phyloP scores from a whole-genome alignment of 2,329 filamentous ascomycete species.

The Mycosphaerella sp. region DNA sequence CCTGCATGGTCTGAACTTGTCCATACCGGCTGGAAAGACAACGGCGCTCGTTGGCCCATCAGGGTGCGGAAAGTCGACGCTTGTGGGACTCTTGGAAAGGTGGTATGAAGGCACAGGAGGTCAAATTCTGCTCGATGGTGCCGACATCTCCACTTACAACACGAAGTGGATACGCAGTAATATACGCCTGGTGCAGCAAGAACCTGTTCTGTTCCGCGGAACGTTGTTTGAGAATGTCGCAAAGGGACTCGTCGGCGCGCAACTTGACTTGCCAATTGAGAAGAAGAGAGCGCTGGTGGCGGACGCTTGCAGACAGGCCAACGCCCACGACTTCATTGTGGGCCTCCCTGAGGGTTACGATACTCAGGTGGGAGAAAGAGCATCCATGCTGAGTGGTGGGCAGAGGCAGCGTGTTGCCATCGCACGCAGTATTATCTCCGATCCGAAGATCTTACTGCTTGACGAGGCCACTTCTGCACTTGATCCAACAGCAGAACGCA shows the following conservation, averaged over 20 bases:
- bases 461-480: slow-evolving; percentile 37
- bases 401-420: slow-evolving; percentile 35
- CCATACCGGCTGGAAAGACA: slow-evolving; percentile 38
- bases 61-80: slow-evolving; percentile 37
- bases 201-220: slow-evolving; percentile 33
- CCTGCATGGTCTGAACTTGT: slow-evolving; percentile 32
- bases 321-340: slow-evolving; percentile 36
- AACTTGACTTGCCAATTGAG: slow-evolving; percentile 34
- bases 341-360: slow-evolving; percentile 33
- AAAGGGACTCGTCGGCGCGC: slow-evolving; percentile 31
- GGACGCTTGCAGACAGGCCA: slow-evolving; percentile 31
- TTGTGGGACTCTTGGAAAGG: slow-evolving; percentile 33
- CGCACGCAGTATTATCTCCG: slow-evolving; percentile 33
- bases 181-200: slow-evolving; percentile 34
- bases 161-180: slow-evolving; percentile 31
- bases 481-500: slow-evolving; percentile 32
- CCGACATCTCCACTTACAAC: slow-evolving; percentile 28
- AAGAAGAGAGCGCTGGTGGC: slow-evolving; percentile 30
- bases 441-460: slow-evolving; percentile 33
- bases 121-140: slow-evolving; percentile 31
- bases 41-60: slow-evolving; percentile 41
- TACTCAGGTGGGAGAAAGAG: slow-evolving; percentile 33
- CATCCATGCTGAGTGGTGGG: slow-evolving; percentile 32
- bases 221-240: slow-evolving; percentile 35
- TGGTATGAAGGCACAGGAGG: slow-evolving; percentile 32